Evolutionary conservation across 768 basidiomycete genomes (phyloP).

Genomic region (Mycena kentingensis): DNA sequence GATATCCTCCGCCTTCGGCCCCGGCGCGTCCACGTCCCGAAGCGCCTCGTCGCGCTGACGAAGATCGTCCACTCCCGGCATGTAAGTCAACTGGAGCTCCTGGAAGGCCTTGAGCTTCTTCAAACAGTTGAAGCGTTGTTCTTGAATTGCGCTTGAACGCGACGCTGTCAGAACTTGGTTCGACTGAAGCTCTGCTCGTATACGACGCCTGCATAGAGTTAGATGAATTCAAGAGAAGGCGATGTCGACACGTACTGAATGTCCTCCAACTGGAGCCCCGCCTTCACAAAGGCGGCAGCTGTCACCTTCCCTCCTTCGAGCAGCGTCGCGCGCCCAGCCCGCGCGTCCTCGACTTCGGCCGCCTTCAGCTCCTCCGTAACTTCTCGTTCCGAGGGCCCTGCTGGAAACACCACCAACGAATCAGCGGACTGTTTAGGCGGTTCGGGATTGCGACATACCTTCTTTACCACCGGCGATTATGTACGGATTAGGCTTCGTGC

Average conservation of each 20-base stretch:
- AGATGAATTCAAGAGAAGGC: too few species aligned
- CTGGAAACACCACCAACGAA: not conserved
- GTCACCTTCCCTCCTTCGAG: not conserved
- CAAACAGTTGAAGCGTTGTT: constrained; percentile 6
- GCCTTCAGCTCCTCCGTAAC: constrained; percentile 1
- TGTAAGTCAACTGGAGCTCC: not conserved
- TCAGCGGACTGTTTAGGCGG: too few species aligned
- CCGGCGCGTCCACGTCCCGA: not conserved
- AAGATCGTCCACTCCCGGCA: constrained; percentile 5
- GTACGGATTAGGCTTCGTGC: constrained; percentile 2
- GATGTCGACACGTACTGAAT: not conserved
- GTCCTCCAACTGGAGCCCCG: constrained; percentile 10
- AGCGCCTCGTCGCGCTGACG: constrained; percentile 5
- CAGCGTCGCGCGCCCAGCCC: not conserved
- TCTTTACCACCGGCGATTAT: not conserved
- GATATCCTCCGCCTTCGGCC: constrained; percentile 10
- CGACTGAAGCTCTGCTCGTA: not conserved
- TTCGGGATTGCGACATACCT: not conserved
- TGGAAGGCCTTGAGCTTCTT: constrained; percentile 8
- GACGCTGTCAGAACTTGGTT: not conserved
- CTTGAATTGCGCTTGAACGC: not conserved
- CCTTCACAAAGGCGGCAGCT: constrained; percentile 2
- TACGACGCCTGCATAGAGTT: not conserved
- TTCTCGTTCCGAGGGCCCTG: not conserved
- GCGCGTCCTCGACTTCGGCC: not conserved